A percentile compares a stretch with the other conserved stretches of the same genome.
Evolutionary conservation across 1,139 yeast species (phyloP).

Genomic region (Waltiozyma sp.): DNA sequence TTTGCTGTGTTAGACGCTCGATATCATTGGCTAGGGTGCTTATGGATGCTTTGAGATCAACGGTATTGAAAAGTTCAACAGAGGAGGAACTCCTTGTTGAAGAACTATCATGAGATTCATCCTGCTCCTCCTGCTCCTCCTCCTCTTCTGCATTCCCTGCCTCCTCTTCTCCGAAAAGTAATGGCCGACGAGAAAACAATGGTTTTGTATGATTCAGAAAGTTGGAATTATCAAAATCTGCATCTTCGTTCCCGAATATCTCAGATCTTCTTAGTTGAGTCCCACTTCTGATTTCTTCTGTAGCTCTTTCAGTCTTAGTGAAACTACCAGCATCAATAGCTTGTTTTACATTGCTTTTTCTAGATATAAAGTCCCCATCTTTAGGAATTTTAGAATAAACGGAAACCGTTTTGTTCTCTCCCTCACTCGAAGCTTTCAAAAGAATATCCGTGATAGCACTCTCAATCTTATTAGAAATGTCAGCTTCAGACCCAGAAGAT

Average conservation of each 20-base stretch:
- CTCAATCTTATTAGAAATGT: neutral
- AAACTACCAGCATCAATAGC: neutral
- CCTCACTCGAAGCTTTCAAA: neutral
- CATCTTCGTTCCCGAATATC: neutral
- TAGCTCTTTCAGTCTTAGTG: no score
- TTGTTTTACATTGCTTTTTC: neutral
- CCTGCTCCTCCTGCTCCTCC: neutral
- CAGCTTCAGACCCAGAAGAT: neutral
- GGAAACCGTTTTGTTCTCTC: neutral
- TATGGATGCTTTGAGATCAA: slow-evolving; percentile 60
- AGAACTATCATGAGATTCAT: slow-evolving; percentile 1
- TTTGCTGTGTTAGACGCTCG: slow-evolving; percentile 51
- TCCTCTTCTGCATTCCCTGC: neutral
- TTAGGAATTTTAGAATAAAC: neutral
- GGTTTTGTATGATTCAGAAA: neutral
- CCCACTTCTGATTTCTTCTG: neutral
- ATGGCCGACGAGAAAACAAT: neutral
- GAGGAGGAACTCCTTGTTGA: neutral
- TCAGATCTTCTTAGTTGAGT: neutral
- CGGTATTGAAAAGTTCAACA: slow-evolving; percentile 4
- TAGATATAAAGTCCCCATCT: neutral
- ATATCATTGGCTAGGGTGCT: slow-evolving; percentile 44
- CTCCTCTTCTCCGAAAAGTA: no score
- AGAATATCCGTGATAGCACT: neutral
- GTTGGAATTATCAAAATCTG: neutral